Percentiles rank a stretch among this genome's conserved stretches.
Evolutionary conservation across 495 filamentous ascomycete species (phyloP).

Genomic region (Neurospora intermedia): DNA sequence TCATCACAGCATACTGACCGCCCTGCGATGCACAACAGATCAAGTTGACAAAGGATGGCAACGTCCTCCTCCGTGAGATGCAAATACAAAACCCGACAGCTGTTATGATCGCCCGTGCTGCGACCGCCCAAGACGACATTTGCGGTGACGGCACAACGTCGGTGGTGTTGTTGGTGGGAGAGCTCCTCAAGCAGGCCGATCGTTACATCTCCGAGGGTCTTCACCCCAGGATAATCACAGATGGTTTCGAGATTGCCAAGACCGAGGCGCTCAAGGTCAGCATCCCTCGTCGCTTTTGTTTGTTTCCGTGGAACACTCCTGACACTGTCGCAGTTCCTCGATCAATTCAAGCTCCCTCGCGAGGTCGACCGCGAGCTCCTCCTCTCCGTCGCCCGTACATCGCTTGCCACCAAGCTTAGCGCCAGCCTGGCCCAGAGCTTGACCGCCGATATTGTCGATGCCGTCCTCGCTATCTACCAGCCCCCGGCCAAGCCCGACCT

Average conservation of each 20-base stretch:
- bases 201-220: constrained; percentile 88
- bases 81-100: constrained; percentile 86
- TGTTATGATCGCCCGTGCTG: constrained; percentile 97
- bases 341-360: constrained; percentile 78
- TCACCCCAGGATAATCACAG: constrained; percentile 92
- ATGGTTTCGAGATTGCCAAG: constrained; percentile 96
- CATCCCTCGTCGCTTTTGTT: neutral
- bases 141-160: constrained; percentile 97
- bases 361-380: constrained; percentile 90
- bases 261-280: constrained; percentile 76
- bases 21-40: constrained; percentile 46
- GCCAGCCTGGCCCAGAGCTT: constrained; percentile 78
- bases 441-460: constrained; percentile 88
- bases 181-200: constrained; percentile 94
- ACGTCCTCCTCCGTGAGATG: constrained; percentile 93
- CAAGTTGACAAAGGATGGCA: constrained; percentile 98
- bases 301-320: constrained; percentile 1
- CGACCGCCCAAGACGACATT: constrained; percentile 97
- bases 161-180: constrained; percentile 89
- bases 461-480: constrained; percentile 87
- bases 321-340: constrained; percentile 60
- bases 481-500: constrained; percentile 86
- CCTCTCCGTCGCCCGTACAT: constrained; percentile 86
- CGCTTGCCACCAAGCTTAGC: constrained; percentile 90
- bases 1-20: neutral